Evolutionary conservation across 2,329 filamentous ascomycete species (phyloP).

Genomic region (Aspergillus unguis): DNA sequence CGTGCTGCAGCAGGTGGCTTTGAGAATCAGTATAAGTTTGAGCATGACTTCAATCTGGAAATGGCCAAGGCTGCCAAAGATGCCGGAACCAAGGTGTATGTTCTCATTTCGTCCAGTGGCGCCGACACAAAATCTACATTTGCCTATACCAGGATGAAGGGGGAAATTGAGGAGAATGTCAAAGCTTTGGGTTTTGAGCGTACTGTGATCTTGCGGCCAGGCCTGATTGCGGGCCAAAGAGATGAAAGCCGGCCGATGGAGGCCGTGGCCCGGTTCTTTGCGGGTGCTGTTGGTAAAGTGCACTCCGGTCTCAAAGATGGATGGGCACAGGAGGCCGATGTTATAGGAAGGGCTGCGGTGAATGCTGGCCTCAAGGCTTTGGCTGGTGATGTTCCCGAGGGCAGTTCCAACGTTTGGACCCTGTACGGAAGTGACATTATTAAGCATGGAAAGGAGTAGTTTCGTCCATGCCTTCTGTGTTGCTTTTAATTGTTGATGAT

Average conservation of each 20-base stretch:
- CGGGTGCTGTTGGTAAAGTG: constrained; percentile 55
- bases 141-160: constrained; percentile 71
- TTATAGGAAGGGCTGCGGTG: constrained; percentile 55
- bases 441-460: constrained; percentile 18
- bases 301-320: constrained; percentile 56
- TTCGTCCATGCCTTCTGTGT: neutral
- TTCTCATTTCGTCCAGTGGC: constrained; percentile 65
- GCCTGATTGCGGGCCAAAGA: constrained; percentile 69
- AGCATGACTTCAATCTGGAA: constrained; percentile 80
- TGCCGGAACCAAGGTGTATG: constrained; percentile 68
- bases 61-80: constrained; percentile 71
- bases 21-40: constrained; percentile 79
- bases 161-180: constrained; percentile 76
- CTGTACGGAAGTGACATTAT: constrained; percentile 40
- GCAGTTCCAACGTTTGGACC: constrained; percentile 41
- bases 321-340: constrained; percentile 69
- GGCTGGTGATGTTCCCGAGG: constrained; percentile 38
- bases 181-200: constrained; percentile 71
- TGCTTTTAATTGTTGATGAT: neutral
- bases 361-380: constrained; percentile 40
- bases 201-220: constrained; percentile 70
- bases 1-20: constrained; percentile 69
- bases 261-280: constrained; percentile 53
- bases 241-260: constrained; percentile 61
- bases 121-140: constrained; percentile 54